Conservation (phyloP, 306 rosid genomes). For the Cicer chorassanicum region DNA sequence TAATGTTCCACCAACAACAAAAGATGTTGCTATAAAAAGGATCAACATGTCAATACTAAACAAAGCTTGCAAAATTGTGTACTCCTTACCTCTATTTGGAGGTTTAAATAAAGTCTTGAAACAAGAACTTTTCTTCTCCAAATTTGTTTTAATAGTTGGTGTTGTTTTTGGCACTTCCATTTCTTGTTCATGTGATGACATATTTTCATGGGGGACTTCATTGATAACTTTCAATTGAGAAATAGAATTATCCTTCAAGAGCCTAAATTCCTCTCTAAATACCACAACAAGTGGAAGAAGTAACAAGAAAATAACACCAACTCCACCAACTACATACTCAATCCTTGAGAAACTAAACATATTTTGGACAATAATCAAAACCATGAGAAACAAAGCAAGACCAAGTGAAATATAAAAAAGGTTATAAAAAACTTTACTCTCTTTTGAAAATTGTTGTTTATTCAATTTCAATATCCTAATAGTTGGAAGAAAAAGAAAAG, state of each 20-base stretch:
- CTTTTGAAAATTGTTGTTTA: conserved; percentile 37
- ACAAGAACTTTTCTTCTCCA: conserved; percentile 41
- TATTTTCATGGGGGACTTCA: too few species aligned
- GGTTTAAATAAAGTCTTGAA: conserved; percentile 47
- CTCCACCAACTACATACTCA: conserved; percentile 45
- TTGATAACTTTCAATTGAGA: too few species aligned
- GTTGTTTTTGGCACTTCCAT: background rate
- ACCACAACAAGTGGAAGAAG: conserved; percentile 57
- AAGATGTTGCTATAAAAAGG: conserved; percentile 51
- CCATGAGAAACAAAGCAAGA: conserved; percentile 52
- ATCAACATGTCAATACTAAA: conserved; percentile 70
- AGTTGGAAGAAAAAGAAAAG: conserved; percentile 52
- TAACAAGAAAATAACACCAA: conserved; percentile 49
- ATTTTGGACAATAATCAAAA: conserved; percentile 44
- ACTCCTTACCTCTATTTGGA: conserved; percentile 70
- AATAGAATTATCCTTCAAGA: conserved; percentile 31
- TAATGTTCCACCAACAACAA: too few species aligned
- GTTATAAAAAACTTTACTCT: conserved; percentile 54
- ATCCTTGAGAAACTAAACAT: conserved; percentile 42
- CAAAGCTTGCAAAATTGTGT: conserved; percentile 62
- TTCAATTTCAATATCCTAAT: conserved; percentile 41
- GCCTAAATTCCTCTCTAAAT: conserved; percentile 50
- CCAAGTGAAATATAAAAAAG: conserved; percentile 60
- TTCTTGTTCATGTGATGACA: background rate
- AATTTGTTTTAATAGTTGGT: background rate